Base-by-base conservation (phyloP, 2,329 filamentous ascomycete genomes). In the Fusarium mangiferae region DNA sequence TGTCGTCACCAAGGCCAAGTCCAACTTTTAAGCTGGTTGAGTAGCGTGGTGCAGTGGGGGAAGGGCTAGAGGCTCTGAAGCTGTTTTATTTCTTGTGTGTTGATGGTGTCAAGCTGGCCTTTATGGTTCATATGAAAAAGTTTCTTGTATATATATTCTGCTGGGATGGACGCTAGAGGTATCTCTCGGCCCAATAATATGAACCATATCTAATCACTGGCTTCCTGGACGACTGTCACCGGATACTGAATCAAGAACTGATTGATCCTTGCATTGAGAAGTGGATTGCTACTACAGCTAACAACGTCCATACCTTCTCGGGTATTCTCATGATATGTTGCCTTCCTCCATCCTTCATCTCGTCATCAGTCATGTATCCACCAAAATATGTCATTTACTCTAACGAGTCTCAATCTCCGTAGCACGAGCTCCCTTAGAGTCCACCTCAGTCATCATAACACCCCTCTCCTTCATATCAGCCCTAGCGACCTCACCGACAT, bases 81-180 rank as follows among this genome's bases (percentile, higher is more conserved):
- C 3, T n/a, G 4, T 52, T 39, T 39, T 9, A 28, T 36, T 45
- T 3, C 36, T 17, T 30, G 14, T 39, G 30, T 33, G 22, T 62
- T 51, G 33, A 35, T 30, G n/a, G 10, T 41, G 2, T 30, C 30
- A 36, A 59, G 62, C 62, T 64, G 48, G 59, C 8, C 30, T 35
- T 36, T 36, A 35, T 57, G 60, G 60, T 54, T 46, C 39, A 68
- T 59, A 20, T 22, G 6, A 39, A 24, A 26, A 55, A n/a, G 24
- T 61, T 62, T 68, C 65, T 68, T 68, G 63, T 68, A 52, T n/a
- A 67, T 67, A 61, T 51, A 46, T 61, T 67, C 17, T 22, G 30
- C n/a, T 42, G 48, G 6, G 35, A 39, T 55, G 22, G 42, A 38
- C 20, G 11, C 33, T 22, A 20, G 56, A 59, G 41, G 42, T 28